phyloP scores from a whole-genome alignment of 768 basidiomycete genomes.

The Xerocomus brunneocitrinus region DNA sequence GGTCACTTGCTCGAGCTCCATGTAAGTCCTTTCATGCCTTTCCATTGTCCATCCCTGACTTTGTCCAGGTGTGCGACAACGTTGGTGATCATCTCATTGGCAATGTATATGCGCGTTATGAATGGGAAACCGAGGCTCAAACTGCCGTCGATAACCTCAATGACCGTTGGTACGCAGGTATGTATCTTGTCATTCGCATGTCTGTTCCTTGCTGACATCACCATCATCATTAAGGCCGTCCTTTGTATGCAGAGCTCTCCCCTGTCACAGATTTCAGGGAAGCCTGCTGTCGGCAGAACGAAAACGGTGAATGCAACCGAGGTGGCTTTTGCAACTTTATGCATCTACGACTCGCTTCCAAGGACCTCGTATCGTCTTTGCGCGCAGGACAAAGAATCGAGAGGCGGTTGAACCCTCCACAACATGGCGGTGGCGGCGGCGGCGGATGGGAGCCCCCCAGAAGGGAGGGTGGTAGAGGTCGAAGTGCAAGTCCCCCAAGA shows the following conservation, averaged over 20 bases:
- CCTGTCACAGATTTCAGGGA: conserved; percentile 99
- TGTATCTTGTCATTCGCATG: not conserved
- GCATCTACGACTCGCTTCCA: conserved; percentile 87
- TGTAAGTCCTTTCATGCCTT: conserved; percentile 41
- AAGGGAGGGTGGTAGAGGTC: conserved; percentile 57
- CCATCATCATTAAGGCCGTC: conserved; percentile 58
- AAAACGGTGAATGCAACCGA: conserved; percentile 96
- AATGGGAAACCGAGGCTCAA: conserved; percentile 98
- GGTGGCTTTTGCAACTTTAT: conserved; percentile 99
- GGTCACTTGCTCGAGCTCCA: conserved; percentile 95
- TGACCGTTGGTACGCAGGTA: conserved; percentile 98
- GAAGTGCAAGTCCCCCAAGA: conserved; percentile 70
- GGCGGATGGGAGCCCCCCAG: conserved; percentile 85
- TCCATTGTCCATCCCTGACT: not conserved
- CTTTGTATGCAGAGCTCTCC: conserved; percentile 93
- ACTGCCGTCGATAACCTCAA: conserved; percentile 90
- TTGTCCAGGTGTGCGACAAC: conserved; percentile 85
- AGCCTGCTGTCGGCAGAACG: conserved; percentile 98
- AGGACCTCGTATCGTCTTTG: conserved; percentile 74
- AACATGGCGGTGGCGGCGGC: conserved; percentile 60
- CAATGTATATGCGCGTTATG: conserved; percentile 96
- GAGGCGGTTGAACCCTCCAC: conserved; percentile 66
- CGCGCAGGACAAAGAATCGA: conserved; percentile 82
- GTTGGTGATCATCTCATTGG: conserved; percentile 99
- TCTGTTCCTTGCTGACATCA: conserved; percentile 1